Evolutionary conservation across 2,329 filamentous ascomycete species (phyloP).

Genomic region (Trichoderma pleuroti): DNA sequence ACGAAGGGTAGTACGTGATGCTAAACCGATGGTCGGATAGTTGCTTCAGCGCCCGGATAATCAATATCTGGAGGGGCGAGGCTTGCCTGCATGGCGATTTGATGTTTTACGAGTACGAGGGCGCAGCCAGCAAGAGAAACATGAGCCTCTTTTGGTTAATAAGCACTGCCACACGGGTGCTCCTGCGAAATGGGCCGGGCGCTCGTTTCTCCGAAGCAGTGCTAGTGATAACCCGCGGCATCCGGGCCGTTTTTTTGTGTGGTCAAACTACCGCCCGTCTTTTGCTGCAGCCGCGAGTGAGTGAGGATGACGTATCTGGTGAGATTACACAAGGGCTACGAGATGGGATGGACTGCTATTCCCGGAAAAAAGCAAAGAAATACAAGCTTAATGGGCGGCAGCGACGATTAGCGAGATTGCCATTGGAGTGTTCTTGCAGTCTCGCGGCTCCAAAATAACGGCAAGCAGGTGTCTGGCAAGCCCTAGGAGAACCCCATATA

Average conservation of each 20-base stretch:
- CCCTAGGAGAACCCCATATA: neutral
- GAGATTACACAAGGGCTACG: neutral
- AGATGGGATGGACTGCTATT: neutral
- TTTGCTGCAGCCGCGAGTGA: neutral
- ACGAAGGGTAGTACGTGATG: neutral
- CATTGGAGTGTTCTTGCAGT: neutral
- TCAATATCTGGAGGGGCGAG: slow-evolving; percentile 12
- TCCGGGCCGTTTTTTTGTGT: neutral
- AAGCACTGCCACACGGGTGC: slow-evolving; percentile 5
- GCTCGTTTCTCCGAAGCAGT: slow-evolving; percentile 10
- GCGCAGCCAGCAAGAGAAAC: neutral
- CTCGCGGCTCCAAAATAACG: neutral
- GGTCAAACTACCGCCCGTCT: neutral
- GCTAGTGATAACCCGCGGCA: neutral
- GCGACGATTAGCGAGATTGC: slow-evolving; percentile 14
- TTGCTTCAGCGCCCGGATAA: neutral
- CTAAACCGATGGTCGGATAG: slow-evolving; percentile 3
- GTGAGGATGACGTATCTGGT: neutral
- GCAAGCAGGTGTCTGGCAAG: neutral
- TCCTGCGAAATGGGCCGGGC: neutral
- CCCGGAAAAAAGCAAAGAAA: neutral
- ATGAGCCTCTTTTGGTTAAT: slow-evolving; percentile 1
- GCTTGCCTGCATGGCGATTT: neutral
- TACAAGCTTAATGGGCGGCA: neutral
- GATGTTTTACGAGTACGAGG: slow-evolving; percentile 17